Conservation (phyloP, 345 rosid species). For the Aquilaria yunnanensis region DNA sequence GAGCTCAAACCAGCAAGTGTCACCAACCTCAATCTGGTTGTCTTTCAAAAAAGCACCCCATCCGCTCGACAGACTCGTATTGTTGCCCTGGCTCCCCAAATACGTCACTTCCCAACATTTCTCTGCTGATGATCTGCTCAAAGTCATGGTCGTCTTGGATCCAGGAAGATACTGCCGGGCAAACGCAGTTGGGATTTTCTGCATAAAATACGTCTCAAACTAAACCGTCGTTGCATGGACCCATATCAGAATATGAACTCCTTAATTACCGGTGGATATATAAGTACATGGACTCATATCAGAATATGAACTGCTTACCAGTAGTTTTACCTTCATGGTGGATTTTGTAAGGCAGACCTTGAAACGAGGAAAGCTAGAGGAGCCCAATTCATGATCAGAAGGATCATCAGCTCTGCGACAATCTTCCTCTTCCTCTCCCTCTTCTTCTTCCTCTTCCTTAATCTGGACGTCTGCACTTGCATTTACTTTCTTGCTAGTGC, state of each 20-base stretch:
- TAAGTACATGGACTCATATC: no score
- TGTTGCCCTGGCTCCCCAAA: not conserved
- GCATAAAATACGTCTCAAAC: not conserved
- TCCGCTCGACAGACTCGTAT: not conserved
- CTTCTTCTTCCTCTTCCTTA: not conserved
- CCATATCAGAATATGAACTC: no score
- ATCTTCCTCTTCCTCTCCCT: not conserved
- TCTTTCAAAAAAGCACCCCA: not conserved
- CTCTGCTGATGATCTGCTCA: not conserved
- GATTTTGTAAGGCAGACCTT: not conserved
- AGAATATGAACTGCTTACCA: not conserved
- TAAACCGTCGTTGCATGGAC: no score
- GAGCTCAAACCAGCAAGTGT: not conserved
- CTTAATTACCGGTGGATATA: no score
- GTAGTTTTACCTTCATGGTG: not conserved
- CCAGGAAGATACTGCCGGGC: not conserved
- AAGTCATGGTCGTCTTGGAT: not conserved
- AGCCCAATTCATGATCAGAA: no score
- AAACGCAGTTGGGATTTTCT: not conserved
- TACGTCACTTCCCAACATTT: not conserved
- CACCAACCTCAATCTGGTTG: not conserved
- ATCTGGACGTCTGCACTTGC: not conserved
- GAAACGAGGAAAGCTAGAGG: conserved; percentile 1
- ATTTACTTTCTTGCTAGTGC: not conserved
- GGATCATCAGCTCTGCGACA: not conserved